Evolutionary conservation across 352 stramenopile genomes (phyloP).

Genomic region (Ophiocytium majus): DNA sequence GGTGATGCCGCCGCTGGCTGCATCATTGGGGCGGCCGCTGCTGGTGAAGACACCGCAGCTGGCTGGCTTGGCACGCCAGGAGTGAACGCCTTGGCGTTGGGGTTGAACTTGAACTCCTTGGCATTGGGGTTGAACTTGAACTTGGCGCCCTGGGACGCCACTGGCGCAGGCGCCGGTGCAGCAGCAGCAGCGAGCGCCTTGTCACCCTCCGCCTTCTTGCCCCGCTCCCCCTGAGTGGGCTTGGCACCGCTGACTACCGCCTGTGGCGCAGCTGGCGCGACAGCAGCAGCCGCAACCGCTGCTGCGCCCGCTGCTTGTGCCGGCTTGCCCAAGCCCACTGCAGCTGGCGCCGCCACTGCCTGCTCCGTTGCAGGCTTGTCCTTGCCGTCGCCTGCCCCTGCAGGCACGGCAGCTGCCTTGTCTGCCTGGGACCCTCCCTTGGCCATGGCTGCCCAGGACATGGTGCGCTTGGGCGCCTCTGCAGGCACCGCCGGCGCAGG

Average conservation of each 20-base stretch:
- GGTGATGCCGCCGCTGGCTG: background rate
- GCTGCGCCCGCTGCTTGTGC: background rate
- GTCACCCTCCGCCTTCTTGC: no score
- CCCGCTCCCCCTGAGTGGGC: background rate
- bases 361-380: background rate
- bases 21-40: background rate
- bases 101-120: slow-evolving; percentile 44
- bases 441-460: background rate
- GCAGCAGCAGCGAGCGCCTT: no score
- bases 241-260: slow-evolving; percentile 18
- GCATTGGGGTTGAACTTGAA: slow-evolving; percentile 40
- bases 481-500: background rate
- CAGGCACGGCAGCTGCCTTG: background rate
- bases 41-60: background rate
- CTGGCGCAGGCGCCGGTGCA: background rate
- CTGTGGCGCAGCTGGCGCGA: background rate
- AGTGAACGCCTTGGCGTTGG: slow-evolving; percentile 15
- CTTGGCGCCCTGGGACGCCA: slow-evolving; percentile 27
- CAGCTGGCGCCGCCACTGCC: background rate
- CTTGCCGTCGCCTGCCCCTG: background rate
- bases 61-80: background rate
- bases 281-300: background rate
- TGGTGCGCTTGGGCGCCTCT: background rate
- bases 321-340: background rate
- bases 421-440: background rate